These are phyloP conservation scores for Talaromyces rugulosus DNA, from an alignment of 2,329 filamentous ascomycete species.

Conservation along the genomic window DNA sequence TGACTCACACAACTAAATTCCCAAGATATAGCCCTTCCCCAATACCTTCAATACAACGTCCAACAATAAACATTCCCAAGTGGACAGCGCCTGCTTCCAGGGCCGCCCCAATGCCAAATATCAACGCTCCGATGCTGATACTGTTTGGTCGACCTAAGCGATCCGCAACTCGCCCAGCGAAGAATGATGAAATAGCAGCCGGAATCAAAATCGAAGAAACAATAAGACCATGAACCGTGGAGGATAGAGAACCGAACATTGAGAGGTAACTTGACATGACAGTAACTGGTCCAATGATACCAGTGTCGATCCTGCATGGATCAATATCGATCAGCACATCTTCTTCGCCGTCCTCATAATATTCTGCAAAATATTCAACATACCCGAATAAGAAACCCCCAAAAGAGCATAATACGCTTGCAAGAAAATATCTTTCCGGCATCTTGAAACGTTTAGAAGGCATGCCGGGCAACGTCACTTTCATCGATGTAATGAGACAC, in stretches of 20 bases:
- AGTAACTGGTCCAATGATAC: conserved; percentile 57
- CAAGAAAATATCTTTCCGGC: too few relatives aligned
- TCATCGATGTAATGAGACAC: too few relatives aligned
- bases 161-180: conserved; percentile 53
- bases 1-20: conserved; percentile 42
- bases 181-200: conserved; percentile 53
- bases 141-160: conserved; percentile 47
- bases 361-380: too few relatives aligned
- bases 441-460: too few relatives aligned
- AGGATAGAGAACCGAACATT: conserved; percentile 48
- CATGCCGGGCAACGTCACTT: too few relatives aligned
- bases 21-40: conserved; percentile 57
- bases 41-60: conserved; percentile 52
- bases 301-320: conserved; percentile 39
- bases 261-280: conserved; percentile 51
- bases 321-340: too few relatives aligned
- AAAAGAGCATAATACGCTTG: too few relatives aligned
- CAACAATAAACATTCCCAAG: conserved; percentile 52
- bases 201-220: conserved; percentile 58
- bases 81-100: conserved; percentile 48
- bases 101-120: conserved; percentile 52
- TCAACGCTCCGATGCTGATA: conserved; percentile 48
- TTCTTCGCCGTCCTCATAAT: too few relatives aligned
- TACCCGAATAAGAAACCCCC: too few relatives aligned
- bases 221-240: conserved; percentile 53